A percentile compares a stretch with the other conserved stretches of the same genome.
These are phyloP conservation scores for Phytophthora pistaciae DNA, from an alignment of 352 stramenopile genomes.

Conservation along the genomic window DNA sequence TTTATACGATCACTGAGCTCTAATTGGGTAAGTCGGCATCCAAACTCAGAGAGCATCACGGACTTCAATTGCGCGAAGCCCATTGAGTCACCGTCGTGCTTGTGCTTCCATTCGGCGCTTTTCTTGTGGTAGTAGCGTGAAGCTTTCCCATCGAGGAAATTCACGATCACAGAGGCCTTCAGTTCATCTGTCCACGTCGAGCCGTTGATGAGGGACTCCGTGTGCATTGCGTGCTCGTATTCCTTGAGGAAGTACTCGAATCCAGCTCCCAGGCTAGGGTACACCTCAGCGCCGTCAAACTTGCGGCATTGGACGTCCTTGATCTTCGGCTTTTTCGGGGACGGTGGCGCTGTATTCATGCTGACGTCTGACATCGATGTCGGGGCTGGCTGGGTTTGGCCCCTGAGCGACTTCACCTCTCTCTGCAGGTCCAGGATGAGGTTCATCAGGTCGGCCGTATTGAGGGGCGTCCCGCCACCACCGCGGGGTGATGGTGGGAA, in stretches of 20 bases:
- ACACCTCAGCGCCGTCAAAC: conserved; percentile 11
- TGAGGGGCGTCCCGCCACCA: background rate
- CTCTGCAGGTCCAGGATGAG: background rate
- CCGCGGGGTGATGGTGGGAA: background rate
- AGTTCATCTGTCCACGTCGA: conserved; percentile 11
- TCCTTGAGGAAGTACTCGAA: conserved; percentile 15
- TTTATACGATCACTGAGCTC: conserved; percentile 11
- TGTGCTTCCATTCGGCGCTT: conserved; percentile 7
- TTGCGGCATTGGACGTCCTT: conserved; percentile 13
- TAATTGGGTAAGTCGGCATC: conserved; percentile 5
- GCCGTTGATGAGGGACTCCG: conserved; percentile 7
- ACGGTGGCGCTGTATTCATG: background rate
- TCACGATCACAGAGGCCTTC: conserved; percentile 16
- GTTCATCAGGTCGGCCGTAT: background rate
- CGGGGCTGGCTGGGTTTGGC: background rate
- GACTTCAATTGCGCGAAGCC: background rate
- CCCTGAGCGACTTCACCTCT: background rate
- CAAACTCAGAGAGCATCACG: conserved; percentile 3
- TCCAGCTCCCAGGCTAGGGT: conserved; percentile 1
- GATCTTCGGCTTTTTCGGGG: conserved; percentile 6
- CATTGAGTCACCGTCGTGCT: background rate
- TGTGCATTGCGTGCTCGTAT: conserved; percentile 12
- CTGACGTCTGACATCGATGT: background rate
- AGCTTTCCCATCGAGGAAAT: conserved; percentile 18
- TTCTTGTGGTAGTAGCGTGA: conserved; percentile 20